Evolutionary conservation across 768 basidiomycete species (phyloP), one percentile per base, ranked within the genome.

Genomic region (Pleurotus giganteus): DNA sequence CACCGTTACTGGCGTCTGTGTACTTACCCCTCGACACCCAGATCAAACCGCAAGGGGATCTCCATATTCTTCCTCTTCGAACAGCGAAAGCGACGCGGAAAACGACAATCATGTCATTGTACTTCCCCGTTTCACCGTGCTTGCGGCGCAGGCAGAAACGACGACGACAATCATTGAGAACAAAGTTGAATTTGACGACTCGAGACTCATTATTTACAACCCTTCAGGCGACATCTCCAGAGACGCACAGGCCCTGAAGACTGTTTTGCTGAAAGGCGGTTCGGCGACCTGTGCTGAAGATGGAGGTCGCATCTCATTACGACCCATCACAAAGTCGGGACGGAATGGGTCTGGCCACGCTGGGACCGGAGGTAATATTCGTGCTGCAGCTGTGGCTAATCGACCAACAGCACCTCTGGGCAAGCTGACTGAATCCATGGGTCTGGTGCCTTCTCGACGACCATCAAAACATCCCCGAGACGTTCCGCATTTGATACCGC

Each of bases 41-140:
- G 19, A 51, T 39, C 21, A 17, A 17, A 47, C 23, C 4, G 12
- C 49, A 4, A 24, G 12, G 17, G 31, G 19, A 12, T n/a, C n/a
- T 29, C 49, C 19, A 6, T 29, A 51, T 24, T 58, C 69, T 36
- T 55, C 70, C 1, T 60, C 68, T 15, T 60, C 47, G 24, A 54
- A 45, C 36, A 31, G 19, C 42, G 64, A 66, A 39, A 54, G 57
- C 28, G 70, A 70, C 6, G 31, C 51, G 26, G 71, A 71, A 28
- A 41, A 31, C 26, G 53, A 42, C 23, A 77, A 77, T 53, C 67
- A 72, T 7, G 76, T 80, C n/a, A 68, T 90, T 39, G 69, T 80
- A 36, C 64, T 91, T 23, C 90, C 90, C 3, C 76, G 79, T 12
- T 89, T 92, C 61, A 83, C 80, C 15, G 79, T 91, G 13, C 76